phyloP scores from a whole-genome alignment of 306 rosid genomes.

The Luffa acutangula region DNA sequence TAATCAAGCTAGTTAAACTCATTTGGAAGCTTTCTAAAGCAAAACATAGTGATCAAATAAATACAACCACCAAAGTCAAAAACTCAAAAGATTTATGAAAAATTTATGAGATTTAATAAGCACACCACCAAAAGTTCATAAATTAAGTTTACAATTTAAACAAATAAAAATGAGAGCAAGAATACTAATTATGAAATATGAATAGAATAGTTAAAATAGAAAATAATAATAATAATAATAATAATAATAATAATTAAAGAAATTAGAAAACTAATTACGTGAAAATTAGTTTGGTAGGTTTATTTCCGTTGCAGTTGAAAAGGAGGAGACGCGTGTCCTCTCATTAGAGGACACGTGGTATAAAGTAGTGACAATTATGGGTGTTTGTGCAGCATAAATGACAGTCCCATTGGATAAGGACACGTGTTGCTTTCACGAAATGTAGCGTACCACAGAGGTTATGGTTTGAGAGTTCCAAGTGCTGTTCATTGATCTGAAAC shows the following conservation, averaged over 20 bases:
- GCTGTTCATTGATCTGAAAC: background rate
- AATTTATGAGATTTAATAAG: too few species aligned
- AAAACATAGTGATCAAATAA: too few species aligned
- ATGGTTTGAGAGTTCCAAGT: background rate
- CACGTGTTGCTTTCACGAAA: background rate
- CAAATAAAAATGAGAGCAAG: too few species aligned
- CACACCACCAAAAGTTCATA: too few species aligned
- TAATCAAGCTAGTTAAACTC: too few species aligned
- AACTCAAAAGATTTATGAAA: too few species aligned
- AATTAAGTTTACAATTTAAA: too few species aligned
- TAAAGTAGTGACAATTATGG: background rate
- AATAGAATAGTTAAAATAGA: too few species aligned
- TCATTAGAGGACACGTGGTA: background rate
- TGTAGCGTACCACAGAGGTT: background rate
- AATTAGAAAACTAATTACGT: background rate
- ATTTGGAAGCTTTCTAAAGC: too few species aligned
- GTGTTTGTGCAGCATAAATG: background rate
- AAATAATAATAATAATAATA: too few species aligned
- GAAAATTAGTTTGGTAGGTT: background rate
- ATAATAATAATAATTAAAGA: background rate
- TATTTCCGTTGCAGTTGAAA: background rate
- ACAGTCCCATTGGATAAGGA: background rate
- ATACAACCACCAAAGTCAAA: too few species aligned
- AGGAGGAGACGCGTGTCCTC: background rate
- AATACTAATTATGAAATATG: too few species aligned